Conservation (phyloP, 1,284 basidiomycete genomes). For the Boletus mariae region DNA sequence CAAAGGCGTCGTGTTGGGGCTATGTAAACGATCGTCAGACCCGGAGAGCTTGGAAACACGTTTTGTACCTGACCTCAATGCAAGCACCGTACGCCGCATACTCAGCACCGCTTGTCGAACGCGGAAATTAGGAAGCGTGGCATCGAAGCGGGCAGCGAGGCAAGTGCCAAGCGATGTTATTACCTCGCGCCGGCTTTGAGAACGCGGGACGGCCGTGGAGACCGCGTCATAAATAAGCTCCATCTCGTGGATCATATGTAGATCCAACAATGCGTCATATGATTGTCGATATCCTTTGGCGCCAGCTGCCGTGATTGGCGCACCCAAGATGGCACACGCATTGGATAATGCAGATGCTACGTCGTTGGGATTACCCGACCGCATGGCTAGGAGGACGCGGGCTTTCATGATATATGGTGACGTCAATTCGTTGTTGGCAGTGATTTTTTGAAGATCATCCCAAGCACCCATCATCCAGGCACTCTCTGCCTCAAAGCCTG, state of each 20-base stretch:
- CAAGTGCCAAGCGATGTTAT: conserved; percentile 23
- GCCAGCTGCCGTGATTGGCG: conserved; percentile 79
- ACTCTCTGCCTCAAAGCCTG: conserved; percentile 89
- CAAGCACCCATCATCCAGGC: conserved; percentile 96
- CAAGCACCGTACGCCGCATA: conserved; percentile 84
- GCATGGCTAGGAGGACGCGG: conserved; percentile 79
- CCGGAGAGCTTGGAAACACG: not conserved
- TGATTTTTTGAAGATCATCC: conserved; percentile 70
- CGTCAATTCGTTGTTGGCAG: conserved; percentile 47
- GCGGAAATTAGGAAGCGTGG: conserved; percentile 89
- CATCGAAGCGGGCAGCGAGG: conserved; percentile 65
- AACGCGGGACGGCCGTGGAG: conserved; percentile 33
- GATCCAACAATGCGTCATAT: conserved; percentile 83
- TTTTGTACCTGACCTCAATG: conserved; percentile 52
- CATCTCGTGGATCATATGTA: conserved; percentile 89
- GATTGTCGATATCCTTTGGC: conserved; percentile 78
- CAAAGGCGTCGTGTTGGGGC: conserved; percentile 32
- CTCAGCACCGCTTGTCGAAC: conserved; percentile 88
- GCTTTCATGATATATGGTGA: conserved; percentile 76
- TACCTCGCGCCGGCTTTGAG: conserved; percentile 35
- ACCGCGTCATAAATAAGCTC: conserved; percentile 67
- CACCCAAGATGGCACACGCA: conserved; percentile 78
- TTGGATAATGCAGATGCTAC: conserved; percentile 54
- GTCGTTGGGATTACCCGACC: conserved; percentile 44
- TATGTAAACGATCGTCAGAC: conserved; percentile 15